Base-by-base conservation (phyloP, 2,329 filamentous ascomycete genomes). In the Exophiala spinifera region DNA sequence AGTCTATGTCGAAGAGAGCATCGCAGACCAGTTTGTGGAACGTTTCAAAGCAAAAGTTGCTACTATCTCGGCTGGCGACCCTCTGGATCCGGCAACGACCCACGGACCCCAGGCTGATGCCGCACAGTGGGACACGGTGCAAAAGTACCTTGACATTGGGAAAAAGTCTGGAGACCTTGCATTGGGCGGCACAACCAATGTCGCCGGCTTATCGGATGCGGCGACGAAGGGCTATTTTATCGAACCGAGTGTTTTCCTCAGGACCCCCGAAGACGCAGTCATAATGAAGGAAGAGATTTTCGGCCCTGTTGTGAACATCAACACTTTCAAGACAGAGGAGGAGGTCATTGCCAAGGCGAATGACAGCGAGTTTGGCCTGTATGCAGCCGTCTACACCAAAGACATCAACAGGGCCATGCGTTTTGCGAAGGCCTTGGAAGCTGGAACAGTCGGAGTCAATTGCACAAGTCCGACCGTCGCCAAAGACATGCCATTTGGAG, bases 401-500 rank as follows among this genome's bases (percentile, higher is more conserved):
- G 56, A 66, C 37, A 59, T 65, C 39, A 52, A 57, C 11, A 49
- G 60, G 3, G 63, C 64, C 1, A 40, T 65, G 21, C 46, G 62
- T 15, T 57, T 65, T 28, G 51, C 55, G 13, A 56, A 55, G 20
- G 56, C 56, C 7, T 33, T 66, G 14, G 61, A 65, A 46, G 55
- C 57, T 13, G 66, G 64, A 23, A 87, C 86, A 10, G 55, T 61
- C 5, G 55, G 49, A 1, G 61, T 70, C 10, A 71, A 69, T 46
- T 69, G 67, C 55, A 73, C 72, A 1, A 72, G 69, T 49, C 72
- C 72, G 0, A 67, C 64, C 1, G n/a, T 50, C 13, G 45, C 52
- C 21, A 20, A 33, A 19, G 54, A 59, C 15, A 56, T 57, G 45
- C 81, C 81, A 31, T 91, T 91, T 63, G 86, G 87, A 50, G 89